Base-by-base conservation (phyloP, 2,329 filamentous ascomycete genomes). In the Helminthosporium solani region DNA sequence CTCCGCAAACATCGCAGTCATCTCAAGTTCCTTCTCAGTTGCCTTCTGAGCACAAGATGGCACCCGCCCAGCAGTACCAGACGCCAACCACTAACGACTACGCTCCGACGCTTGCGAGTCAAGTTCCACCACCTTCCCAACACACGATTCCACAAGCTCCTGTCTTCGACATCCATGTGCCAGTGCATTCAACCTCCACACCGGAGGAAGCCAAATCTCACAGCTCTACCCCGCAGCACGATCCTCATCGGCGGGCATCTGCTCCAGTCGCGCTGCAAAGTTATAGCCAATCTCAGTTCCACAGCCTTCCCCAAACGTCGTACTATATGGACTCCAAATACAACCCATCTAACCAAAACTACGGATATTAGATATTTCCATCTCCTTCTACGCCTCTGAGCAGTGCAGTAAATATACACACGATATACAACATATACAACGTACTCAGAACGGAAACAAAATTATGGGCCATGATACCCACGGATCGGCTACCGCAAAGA, bases 241-340 rank as follows among this genome's bases (percentile, higher is more conserved):
- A 66, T 36, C 42, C 53, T n/a, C 54, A 60, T 21, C 58, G 66
- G 40, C 53, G 66, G 34, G 52, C 64, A 18, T 69, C 66, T 11
- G 63, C 64, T 33, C 64, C 64, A 7, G 53, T 69, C 14, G 46
- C 58, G 12, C 40, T 66, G 34, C 63, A 63, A 40, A 39, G 54
- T 1, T 66, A 65, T 37, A 42, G 43, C 28, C 61, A 60, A 23
- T 54, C n/a, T n/a, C 40, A 42, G 53, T 52, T 18, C 54, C 58
- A 28, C 58, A 62, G 27, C 52, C 54, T 54, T 3, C 23, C 43
- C 3, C 40, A 54, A 15, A 14, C 28, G 3, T 49, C 60, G 5
- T 67, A 66, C 46, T 68, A 67, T 35, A 56, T 64, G 14, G 65
- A 68, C 18, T 47, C 58, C 28, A 66, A 65, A 38, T 66, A 58